Conservation (phyloP, 1,284 basidiomycete species). For the Ganoderma boninense region DNA sequence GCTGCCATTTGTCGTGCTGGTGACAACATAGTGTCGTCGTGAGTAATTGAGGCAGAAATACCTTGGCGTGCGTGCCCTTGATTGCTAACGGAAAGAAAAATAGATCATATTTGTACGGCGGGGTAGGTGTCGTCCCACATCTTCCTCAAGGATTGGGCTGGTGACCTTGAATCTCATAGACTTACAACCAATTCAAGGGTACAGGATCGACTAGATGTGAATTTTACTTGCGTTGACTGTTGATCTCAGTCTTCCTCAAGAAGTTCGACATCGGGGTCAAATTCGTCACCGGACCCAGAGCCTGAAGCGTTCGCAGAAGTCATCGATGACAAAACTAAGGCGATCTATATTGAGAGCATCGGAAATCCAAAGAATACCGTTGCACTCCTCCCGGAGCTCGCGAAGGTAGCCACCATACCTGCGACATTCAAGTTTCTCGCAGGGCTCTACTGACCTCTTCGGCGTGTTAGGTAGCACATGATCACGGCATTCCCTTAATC, state of each 20-base stretch:
- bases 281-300: conserved; percentile 71
- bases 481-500: conserved; percentile 77
- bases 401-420: conserved; percentile 54
- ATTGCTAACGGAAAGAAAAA: neutral
- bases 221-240: conserved; percentile 35
- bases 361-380: conserved; percentile 88
- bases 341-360: conserved; percentile 85
- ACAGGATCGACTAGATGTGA: conserved; percentile 5
- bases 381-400: conserved; percentile 74
- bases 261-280: conserved; percentile 83
- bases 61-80: neutral
- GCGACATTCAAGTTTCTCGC: neutral
- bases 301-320: conserved; percentile 76
- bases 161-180: conserved; percentile 46
- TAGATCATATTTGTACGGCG: conserved; percentile 73
- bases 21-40: conserved; percentile 84
- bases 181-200: conserved; percentile 93
- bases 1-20: conserved; percentile 71
- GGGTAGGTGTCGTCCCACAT: conserved; percentile 48
- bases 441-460: neutral
- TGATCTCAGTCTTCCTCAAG: conserved; percentile 62
- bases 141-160: conserved; percentile 9
- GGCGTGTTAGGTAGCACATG: conserved; percentile 61
- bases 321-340: conserved; percentile 83
- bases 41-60: conserved; percentile 61